These are phyloP conservation scores for Populus tomentosa DNA, from an alignment of 441 rosid species.

Conservation along the genomic window DNA sequence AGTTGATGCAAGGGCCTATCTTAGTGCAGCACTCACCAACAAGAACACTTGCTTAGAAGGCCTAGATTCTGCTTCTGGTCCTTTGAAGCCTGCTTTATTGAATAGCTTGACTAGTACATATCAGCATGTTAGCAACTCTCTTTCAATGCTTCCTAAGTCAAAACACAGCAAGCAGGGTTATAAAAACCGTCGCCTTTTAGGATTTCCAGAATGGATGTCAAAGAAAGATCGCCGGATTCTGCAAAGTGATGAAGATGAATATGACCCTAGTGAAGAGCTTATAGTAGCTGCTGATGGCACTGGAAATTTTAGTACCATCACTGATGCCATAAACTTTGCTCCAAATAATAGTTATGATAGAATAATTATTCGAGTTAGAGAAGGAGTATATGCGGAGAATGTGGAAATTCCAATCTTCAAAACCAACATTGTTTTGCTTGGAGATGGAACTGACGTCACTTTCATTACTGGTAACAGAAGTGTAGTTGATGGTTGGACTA, in stretches of 20 bases:
- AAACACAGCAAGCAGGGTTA: slow-evolving; percentile 12
- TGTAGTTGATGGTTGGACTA: slow-evolving; percentile 74
- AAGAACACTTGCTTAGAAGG: slow-evolving; percentile 85
- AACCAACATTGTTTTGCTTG: slow-evolving; percentile 61
- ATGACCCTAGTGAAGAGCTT: slow-evolving; percentile 44
- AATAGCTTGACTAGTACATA: slow-evolving; percentile 44
- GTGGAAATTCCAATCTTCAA: slow-evolving; percentile 58
- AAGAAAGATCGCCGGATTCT: slow-evolving; percentile 49
- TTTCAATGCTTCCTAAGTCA: slow-evolving; percentile 50
- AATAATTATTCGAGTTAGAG: slow-evolving; percentile 43
- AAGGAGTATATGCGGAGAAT: slow-evolving; percentile 66
- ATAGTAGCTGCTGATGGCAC: slow-evolving; percentile 69
- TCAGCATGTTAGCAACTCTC: slow-evolving; percentile 72
- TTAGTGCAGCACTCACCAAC: slow-evolving; percentile 82
- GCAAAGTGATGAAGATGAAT: slow-evolving; percentile 33
- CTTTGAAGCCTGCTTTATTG: slow-evolving; percentile 45
- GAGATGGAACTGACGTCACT: slow-evolving; percentile 64
- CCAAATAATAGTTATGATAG: slow-evolving; percentile 56
- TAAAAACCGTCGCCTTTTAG: slow-evolving; percentile 41
- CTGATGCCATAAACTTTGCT: slow-evolving; percentile 59
- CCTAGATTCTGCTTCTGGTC: slow-evolving; percentile 65
- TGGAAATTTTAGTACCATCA: slow-evolving; percentile 61
- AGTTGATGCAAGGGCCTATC: slow-evolving; percentile 56
- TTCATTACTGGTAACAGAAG: slow-evolving; percentile 60
- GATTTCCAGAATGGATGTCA: slow-evolving; percentile 55